phyloP scores from a whole-genome alignment of 495 filamentous ascomycete genomes.

The Penicillium nucicola region DNA sequence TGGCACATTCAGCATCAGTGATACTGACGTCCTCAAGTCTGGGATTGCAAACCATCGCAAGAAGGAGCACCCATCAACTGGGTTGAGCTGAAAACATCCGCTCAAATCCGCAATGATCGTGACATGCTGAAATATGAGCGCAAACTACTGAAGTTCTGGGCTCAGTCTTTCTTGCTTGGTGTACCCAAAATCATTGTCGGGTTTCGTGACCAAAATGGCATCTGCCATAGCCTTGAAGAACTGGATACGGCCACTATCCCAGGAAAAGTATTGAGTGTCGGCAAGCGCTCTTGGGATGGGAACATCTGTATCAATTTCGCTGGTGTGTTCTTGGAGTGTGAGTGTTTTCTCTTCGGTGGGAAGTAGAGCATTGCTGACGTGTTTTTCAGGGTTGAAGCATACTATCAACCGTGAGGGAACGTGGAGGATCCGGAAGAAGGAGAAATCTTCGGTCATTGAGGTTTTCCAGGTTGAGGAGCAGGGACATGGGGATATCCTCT shows the following conservation, averaged over 20 bases:
- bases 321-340: conserved; percentile 70
- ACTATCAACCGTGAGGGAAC: conserved; percentile 69
- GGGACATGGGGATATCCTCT: conserved; percentile 75
- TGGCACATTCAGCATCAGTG: neutral
- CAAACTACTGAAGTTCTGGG: conserved; percentile 93
- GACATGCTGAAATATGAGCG: conserved; percentile 75
- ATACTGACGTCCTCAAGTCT: conserved; percentile 49
- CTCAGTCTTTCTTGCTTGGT: conserved; percentile 90
- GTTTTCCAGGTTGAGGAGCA: conserved; percentile 68
- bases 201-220: conserved; percentile 72
- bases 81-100: conserved; percentile 91
- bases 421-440: conserved; percentile 71
- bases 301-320: conserved; percentile 91
- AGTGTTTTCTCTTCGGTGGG: conserved; percentile 15
- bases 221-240: conserved; percentile 67
- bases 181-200: conserved; percentile 91
- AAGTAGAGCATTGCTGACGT: neutral
- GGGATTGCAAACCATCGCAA: conserved; percentile 71
- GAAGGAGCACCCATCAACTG: conserved; percentile 72
- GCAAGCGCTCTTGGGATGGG: conserved; percentile 74
- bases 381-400: conserved; percentile 57
- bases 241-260: conserved; percentile 77
- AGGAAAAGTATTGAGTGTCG: conserved; percentile 60
- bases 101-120: conserved; percentile 60
- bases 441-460: conserved; percentile 59